Base-by-base conservation (phyloP, 2,329 filamentous ascomycete species). In the Tolypocladium cylindrosporum region DNA sequence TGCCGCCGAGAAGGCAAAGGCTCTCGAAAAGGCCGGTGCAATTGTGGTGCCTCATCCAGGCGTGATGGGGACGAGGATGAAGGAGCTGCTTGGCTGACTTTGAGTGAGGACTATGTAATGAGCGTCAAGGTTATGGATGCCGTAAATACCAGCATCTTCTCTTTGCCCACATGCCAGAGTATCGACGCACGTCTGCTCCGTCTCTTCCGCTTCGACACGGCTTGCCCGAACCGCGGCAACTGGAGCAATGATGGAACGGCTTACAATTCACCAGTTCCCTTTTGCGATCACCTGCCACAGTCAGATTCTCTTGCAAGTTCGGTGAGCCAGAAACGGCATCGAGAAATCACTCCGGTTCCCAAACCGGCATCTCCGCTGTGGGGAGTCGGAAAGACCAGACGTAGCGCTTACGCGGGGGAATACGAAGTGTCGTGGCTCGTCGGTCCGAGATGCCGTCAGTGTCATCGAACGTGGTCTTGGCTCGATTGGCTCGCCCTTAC, bases 21-120 rank as follows among this genome's bases (percentile, higher is more conserved):
- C 72, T 0, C 62, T 75, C 4, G 64, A 67, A 40, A 63, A 70
- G 13, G 71, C 72, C 1, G 74, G 74, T 2, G 74, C 72, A 0
- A 41, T 72, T 0, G 58, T 75, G 3, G 73, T 75, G 5, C 67
- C 72, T 1, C 72, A 75, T 57, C 72, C 73, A 0, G 73, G 73
- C 2, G 62, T 70, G 0, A 74, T 75, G 72, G 73, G 73, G 0
- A 39, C 54, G 0, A 66, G 53, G 34, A 74, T 75, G 72, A 70
- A 66, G 21, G 58, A 61, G 7, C 60, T 75, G 21, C 63, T 75
- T 5, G 61, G 59, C 24, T 39, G 14, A 6, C 3, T 16, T 31
- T 27, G 24, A 50, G 9, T 45, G 5, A 9, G 24, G 8, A 19
- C 43, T 9, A 16, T 48, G 16, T 13, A 48, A 16, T 16, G 16